Conservation (phyloP, 768 basidiomycete species). For the Suillus hirtellus region DNA sequence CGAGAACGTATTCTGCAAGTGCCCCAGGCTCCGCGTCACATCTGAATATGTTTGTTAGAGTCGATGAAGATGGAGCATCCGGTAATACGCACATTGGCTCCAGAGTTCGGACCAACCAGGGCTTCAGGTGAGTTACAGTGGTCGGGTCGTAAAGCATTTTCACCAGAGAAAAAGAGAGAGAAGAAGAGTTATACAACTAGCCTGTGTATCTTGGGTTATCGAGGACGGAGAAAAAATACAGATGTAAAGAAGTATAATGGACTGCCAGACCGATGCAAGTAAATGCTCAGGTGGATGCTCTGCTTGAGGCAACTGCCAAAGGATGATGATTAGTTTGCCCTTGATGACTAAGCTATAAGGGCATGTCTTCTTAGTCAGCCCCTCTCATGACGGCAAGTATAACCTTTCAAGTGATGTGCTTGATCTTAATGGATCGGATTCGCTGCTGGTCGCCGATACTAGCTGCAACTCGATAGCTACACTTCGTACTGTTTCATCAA, state of each 20-base stretch:
- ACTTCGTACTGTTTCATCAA: not conserved
- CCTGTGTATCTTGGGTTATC: constrained; percentile 3
- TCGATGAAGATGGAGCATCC: constrained; percentile 8
- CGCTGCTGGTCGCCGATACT: not conserved
- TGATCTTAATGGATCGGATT: not conserved
- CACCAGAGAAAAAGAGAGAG: constrained; percentile 7
- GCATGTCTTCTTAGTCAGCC: not conserved
- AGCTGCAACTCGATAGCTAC: not conserved
- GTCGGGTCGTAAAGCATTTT: constrained; percentile 69
- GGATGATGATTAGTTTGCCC: constrained; percentile 4
- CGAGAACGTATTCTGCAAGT: constrained; percentile 92
- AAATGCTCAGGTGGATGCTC: constrained; percentile 9
- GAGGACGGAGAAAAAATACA: not conserved
- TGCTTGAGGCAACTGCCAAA: constrained; percentile 3
- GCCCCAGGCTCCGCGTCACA: constrained; percentile 96
- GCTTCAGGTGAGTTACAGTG: constrained; percentile 67
- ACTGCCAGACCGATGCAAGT: not conserved
- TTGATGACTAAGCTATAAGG: constrained; percentile 4
- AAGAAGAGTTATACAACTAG: constrained; percentile 12
- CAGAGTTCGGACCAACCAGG: constrained; percentile 86
- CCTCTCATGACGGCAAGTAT: not conserved
- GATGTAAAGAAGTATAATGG: not conserved
- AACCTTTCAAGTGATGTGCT: no score
- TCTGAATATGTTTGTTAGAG: constrained; percentile 43
- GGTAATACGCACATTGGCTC: constrained; percentile 77